A percentile compares a stretch with the other conserved stretches of the same genome.
Evolutionary conservation across 73 alveolate species (phyloP).

Genomic region (Halteria grandinella): DNA sequence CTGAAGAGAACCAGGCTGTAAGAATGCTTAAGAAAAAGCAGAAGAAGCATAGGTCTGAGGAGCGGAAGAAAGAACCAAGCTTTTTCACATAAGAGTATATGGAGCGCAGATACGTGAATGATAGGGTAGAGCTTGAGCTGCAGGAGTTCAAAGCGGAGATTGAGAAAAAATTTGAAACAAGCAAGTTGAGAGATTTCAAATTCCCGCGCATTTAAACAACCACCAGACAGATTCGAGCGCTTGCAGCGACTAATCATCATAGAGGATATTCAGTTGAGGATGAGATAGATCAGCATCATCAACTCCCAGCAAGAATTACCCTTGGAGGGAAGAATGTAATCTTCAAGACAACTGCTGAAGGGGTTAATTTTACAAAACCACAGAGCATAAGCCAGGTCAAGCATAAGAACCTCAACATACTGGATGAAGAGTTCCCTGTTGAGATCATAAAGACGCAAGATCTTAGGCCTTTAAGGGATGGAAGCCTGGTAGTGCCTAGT

Average conservation of each 20-base stretch:
- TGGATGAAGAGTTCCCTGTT: too few relatives aligned
- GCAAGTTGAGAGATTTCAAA: constrained; percentile 22
- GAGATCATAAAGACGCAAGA: too few relatives aligned
- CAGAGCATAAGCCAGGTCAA: too few relatives aligned
- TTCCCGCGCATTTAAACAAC: neutral
- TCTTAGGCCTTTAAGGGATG: too few relatives aligned
- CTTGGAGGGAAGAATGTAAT: neutral
- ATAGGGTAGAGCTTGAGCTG: constrained; percentile 57
- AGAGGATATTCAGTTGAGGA: neutral
- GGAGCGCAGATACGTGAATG: constrained; percentile 39
- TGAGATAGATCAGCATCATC: neutral
- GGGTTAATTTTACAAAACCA: too few relatives aligned
- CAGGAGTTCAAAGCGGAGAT: constrained; percentile 53
- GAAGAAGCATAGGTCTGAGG: neutral
- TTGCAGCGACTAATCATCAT: too few relatives aligned
- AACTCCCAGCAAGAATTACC: neutral
- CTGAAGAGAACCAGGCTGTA: constrained; percentile 1
- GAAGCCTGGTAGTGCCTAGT: too few relatives aligned
- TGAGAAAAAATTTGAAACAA: constrained; percentile 22
- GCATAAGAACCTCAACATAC: too few relatives aligned
- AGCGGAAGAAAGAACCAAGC: neutral
- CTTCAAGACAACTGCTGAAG: neutral
- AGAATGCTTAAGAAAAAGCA: constrained; percentile 3
- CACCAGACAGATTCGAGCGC: too few relatives aligned
- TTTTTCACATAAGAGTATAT: constrained; percentile 30